These are phyloP conservation scores for Linaria vulgaris DNA, from an alignment of 257 asterid genomes.

Conservation along the genomic window DNA sequence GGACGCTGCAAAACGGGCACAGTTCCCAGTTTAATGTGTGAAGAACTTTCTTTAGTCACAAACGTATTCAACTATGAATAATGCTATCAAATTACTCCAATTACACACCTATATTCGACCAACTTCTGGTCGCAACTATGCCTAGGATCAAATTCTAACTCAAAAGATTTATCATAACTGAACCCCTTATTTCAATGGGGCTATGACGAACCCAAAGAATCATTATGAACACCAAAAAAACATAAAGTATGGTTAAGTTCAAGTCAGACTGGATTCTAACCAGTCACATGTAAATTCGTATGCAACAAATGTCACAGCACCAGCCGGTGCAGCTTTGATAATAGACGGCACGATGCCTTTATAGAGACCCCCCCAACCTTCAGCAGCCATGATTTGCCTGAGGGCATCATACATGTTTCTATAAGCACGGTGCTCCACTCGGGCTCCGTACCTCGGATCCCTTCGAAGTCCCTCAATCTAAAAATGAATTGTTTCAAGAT, in stretches of 20 bases:
- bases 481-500: background rate
- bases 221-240: background rate
- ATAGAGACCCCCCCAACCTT: conserved; percentile 84
- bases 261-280: conserved; percentile 62
- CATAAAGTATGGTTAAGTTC: conserved; percentile 23
- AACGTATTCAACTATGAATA: no score
- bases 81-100: background rate
- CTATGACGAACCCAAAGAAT: background rate
- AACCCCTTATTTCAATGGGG: conserved; percentile 9
- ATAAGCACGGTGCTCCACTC: conserved; percentile 68
- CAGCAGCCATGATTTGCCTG: conserved; percentile 43
- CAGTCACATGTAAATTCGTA: conserved; percentile 76
- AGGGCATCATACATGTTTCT: conserved; percentile 73
- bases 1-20: no score
- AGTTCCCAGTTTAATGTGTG: no score
- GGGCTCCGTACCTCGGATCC: conserved; percentile 85
- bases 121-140: conserved; percentile 17
- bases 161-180: conserved; percentile 8
- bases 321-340: conserved; percentile 93
- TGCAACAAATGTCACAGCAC: conserved; percentile 95
- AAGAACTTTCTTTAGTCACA: no score
- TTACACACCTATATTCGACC: background rate
- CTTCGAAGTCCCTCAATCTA: conserved; percentile 87
- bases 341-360: conserved; percentile 92
- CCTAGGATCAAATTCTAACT: conserved; percentile 18